Evolutionary conservation across 139 green algal genomes (phyloP).

Genomic region (Micractinium conductrix): DNA sequence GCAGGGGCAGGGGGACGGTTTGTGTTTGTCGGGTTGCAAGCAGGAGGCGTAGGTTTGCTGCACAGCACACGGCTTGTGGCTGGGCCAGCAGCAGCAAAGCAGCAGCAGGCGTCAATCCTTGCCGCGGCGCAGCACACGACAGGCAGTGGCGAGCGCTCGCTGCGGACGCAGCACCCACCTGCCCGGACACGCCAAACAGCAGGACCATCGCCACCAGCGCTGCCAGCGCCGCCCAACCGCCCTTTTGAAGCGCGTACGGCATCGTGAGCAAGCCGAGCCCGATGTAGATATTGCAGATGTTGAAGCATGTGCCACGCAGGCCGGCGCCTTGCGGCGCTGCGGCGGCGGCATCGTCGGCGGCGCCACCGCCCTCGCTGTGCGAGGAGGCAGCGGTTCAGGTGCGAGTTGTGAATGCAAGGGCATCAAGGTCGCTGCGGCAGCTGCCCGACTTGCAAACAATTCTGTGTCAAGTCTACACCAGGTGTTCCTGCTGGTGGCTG

Average conservation of each 20-base stretch:
- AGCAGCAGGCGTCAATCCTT: background rate
- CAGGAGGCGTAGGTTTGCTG: too few species aligned
- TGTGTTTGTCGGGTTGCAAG: too few species aligned
- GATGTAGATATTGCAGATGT: slow-evolving; percentile 27
- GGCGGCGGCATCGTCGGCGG: too few species aligned
- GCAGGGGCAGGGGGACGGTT: background rate
- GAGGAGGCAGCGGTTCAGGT: too few species aligned
- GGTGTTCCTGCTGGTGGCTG: too few species aligned
- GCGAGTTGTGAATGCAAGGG: too few species aligned
- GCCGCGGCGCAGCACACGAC: background rate
- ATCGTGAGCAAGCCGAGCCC: slow-evolving; percentile 48
- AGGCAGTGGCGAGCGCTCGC: background rate
- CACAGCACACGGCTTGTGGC: too few species aligned
- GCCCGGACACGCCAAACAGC: slow-evolving; percentile 48
- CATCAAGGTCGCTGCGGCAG: too few species aligned
- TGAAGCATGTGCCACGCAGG: background rate
- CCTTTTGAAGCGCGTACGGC: slow-evolving; percentile 53
- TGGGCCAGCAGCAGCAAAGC: background rate
- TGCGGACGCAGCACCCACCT: background rate
- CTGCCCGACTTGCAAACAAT: too few species aligned
- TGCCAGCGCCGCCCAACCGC: slow-evolving; percentile 50
- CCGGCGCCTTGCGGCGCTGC: background rate
- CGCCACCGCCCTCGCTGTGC: too few species aligned
- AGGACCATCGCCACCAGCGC: slow-evolving; percentile 13
- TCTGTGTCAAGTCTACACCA: too few species aligned